Percentiles rank a stretch among this genome's conserved stretches.
These are phyloP conservation scores for Citrus unshiu DNA, from an alignment of 345 rosid species.

Conservation along the genomic window DNA sequence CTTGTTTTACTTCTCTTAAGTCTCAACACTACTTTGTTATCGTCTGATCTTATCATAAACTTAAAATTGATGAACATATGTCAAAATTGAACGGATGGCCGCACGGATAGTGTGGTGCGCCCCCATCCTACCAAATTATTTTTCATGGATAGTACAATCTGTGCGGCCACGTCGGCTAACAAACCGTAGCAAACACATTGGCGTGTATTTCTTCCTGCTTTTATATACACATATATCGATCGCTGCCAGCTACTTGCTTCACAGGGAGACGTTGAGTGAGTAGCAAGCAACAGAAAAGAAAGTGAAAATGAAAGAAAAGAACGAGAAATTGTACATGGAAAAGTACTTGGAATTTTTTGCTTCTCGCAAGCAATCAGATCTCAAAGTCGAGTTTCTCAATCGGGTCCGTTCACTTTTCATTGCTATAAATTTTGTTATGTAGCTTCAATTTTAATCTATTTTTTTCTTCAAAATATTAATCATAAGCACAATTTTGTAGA, in stretches of 20 bases:
- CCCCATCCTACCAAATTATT: background rate
- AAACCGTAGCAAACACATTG: background rate
- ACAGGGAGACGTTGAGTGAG: background rate
- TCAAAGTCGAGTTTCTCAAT: conserved; percentile 30
- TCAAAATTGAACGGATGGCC: background rate
- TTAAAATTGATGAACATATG: background rate
- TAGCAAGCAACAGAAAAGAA: background rate
- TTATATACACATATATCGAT: background rate
- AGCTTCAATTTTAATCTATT: background rate
- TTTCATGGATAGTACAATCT: background rate
- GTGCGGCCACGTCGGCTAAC: conserved; percentile 6
- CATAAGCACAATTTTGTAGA: conserved; percentile 14
- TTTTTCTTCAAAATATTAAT: background rate
- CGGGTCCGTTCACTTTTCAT: conserved; percentile 25
- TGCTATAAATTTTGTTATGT: background rate
- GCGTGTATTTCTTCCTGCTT: background rate
- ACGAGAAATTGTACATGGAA: conserved; percentile 24
- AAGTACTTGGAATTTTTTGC: conserved; percentile 28
- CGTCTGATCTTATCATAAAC: background rate
- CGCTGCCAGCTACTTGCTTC: background rate
- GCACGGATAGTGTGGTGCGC: background rate
- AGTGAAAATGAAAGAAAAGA: background rate
- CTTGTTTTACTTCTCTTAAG: background rate
- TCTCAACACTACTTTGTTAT: background rate
- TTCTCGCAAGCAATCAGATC: conserved; percentile 18